Conservation (phyloP, 2,329 filamentous ascomycete species). For the Stemphylium vesicarium region DNA sequence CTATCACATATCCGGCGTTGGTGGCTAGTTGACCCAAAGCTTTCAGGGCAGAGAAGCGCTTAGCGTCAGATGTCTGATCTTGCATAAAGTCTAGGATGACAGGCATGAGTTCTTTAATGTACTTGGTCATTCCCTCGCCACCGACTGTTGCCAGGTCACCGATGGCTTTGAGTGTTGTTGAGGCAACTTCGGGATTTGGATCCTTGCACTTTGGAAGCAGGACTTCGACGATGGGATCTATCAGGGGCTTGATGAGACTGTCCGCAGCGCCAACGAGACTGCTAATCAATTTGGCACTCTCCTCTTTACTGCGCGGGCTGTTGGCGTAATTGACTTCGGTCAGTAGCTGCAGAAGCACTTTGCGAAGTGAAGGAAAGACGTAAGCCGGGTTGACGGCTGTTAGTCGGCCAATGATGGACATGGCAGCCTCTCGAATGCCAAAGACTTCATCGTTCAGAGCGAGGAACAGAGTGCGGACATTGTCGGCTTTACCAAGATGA, state of each 20-base stretch:
- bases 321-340: conserved; percentile 97
- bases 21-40: conserved; percentile 92
- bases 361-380: conserved; percentile 92
- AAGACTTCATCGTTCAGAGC: conserved; percentile 96
- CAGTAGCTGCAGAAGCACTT: conserved; percentile 92
- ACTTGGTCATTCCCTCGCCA: conserved; percentile 89
- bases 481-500: conserved; percentile 96
- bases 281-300: conserved; percentile 91
- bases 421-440: conserved; percentile 88
- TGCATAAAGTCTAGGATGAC: conserved; percentile 93
- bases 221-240: conserved; percentile 93
- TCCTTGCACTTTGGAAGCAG: conserved; percentile 93
- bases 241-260: conserved; percentile 91
- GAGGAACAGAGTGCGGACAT: conserved; percentile 93
- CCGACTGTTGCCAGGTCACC: conserved; percentile 94
- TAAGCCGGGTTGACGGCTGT: conserved; percentile 94
- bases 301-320: conserved; percentile 91
- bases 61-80: conserved; percentile 87
- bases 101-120: conserved; percentile 91
- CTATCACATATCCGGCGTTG: conserved; percentile 96
- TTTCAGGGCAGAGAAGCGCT: conserved; percentile 88
- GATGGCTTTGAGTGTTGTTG: conserved; percentile 93
- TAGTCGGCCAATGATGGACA: conserved; percentile 93
- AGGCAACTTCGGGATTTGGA: conserved; percentile 82
- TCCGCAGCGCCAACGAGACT: conserved; percentile 93